A percentile compares a stretch with the other conserved stretches of the same genome.
phyloP scores from a whole-genome alignment of 768 basidiomycete species.

The Boletus rex-veris region DNA sequence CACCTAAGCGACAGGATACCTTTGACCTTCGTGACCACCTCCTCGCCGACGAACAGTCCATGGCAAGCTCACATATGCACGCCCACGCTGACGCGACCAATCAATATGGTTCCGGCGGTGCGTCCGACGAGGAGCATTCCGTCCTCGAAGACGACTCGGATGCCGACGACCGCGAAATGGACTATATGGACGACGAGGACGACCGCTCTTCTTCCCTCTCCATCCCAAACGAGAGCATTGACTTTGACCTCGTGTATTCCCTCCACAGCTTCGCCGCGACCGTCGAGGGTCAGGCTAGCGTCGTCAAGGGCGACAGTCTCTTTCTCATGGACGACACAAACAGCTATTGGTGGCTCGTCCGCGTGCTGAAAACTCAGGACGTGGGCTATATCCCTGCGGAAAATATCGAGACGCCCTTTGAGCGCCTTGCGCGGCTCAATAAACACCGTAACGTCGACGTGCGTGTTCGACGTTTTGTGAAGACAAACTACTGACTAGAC shows the following conservation, averaged over 20 bases:
- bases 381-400: conserved; percentile 99
- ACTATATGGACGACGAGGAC: conserved; percentile 71
- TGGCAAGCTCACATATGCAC: conserved; percentile 42
- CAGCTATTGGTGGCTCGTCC: conserved; percentile 99
- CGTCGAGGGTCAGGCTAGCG: conserved; percentile 97
- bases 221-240: conserved; percentile 88
- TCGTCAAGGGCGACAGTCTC: conserved; percentile 96
- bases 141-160: conserved; percentile 85
- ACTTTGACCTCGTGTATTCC: conserved; percentile 91
- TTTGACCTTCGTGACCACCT: conserved; percentile 72
- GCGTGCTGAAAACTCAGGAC: conserved; percentile 97
- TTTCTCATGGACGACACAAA: conserved; percentile 98
- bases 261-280: conserved; percentile 96
- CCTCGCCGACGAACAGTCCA: conserved; percentile 49
- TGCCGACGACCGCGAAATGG: conserved; percentile 60
- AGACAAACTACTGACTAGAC: neutral
- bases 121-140: conserved; percentile 76
- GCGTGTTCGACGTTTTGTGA: conserved; percentile 31
- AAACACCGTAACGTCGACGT: conserved; percentile 98
- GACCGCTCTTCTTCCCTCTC: conserved; percentile 80
- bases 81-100: conserved; percentile 47
- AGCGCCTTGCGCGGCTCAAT: conserved; percentile 91
- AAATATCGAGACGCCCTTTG: conserved; percentile 98
- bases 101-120: conserved; percentile 30
- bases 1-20: conserved; percentile 51